Percentiles rank a stretch among this genome's conserved stretches.
phyloP scores from a whole-genome alignment of 495 filamentous ascomycete species.

The Acidiella bohemica region DNA sequence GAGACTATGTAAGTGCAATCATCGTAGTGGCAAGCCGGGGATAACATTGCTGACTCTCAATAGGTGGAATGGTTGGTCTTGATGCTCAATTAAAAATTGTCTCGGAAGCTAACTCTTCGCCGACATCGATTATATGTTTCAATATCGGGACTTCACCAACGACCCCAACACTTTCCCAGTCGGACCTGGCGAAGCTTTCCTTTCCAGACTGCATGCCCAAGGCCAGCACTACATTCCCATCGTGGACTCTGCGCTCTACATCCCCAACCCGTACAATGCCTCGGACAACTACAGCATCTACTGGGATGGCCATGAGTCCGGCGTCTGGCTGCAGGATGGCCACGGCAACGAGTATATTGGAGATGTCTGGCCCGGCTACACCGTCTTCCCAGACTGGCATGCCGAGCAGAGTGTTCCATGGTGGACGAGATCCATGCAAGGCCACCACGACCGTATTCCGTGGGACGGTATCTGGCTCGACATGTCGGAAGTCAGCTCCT shows the following conservation, averaged over 20 bases:
- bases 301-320: constrained; percentile 48
- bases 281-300: constrained; percentile 59
- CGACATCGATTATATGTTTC: constrained; percentile 42
- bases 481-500: constrained; percentile 53
- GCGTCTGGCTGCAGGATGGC: constrained; percentile 50
- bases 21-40: no score
- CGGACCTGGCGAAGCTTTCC: constrained; percentile 42
- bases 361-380: constrained; percentile 46
- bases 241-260: constrained; percentile 69
- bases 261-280: constrained; percentile 38
- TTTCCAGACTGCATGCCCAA: constrained; percentile 49
- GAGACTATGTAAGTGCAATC: constrained; percentile 65
- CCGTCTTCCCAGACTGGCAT: constrained; percentile 52
- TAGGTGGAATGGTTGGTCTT: no score
- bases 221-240: constrained; percentile 71
- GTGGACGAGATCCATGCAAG: constrained; percentile 57
- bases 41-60: no score
- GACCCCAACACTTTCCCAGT: constrained; percentile 39
- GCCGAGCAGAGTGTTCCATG: constrained; percentile 42
- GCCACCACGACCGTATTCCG: constrained; percentile 41
- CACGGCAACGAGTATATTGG: constrained; percentile 51
- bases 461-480: constrained; percentile 52
- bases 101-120: no score
- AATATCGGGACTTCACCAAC: constrained; percentile 43
- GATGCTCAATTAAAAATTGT: no score